phyloP scores from a whole-genome alignment of 176 grass and related monocot genomes.

The Triticum turgidum region DNA sequence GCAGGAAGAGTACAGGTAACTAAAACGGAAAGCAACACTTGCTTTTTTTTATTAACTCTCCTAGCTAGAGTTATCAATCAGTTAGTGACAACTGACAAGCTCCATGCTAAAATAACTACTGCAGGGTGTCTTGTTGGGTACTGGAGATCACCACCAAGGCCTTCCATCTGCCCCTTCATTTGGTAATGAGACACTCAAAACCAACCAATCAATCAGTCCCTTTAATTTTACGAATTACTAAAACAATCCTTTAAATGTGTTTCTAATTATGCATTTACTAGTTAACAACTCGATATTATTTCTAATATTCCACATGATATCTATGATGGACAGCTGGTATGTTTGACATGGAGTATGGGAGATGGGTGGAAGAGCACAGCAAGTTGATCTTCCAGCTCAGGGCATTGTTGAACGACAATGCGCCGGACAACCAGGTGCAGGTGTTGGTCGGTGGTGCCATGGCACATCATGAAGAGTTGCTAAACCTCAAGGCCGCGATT shows the following conservation, averaged over 20 bases:
- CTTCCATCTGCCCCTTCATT: constrained; percentile 36
- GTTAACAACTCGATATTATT: background rate
- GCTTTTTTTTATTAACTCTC: background rate
- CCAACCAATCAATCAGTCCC: background rate
- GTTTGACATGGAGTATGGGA: constrained; percentile 68
- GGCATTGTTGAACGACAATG: constrained; percentile 54
- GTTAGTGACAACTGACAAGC: background rate
- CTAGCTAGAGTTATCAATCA: background rate
- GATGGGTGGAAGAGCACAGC: constrained; percentile 72
- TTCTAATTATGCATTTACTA: background rate
- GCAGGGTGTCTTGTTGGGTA: constrained; percentile 46
- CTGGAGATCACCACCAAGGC: constrained; percentile 32
- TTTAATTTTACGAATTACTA: background rate
- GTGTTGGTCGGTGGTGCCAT: constrained; percentile 44
- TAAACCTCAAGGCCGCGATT: constrained; percentile 50
- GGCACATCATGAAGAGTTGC: constrained; percentile 54
- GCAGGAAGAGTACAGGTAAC: constrained; percentile 66
- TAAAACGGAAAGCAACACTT: background rate
- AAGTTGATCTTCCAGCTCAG: constrained; percentile 63
- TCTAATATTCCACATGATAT: background rate
- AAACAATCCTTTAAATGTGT: background rate
- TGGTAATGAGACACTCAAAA: constrained; percentile 30
- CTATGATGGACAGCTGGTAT: constrained; percentile 37
- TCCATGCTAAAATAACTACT: constrained; percentile 18
- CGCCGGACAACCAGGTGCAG: constrained; percentile 56